Percentiles rank a stretch among this genome's conserved stretches.
Conservation (phyloP, 441 rosid genomes). For the Kokia cookei region DNA sequence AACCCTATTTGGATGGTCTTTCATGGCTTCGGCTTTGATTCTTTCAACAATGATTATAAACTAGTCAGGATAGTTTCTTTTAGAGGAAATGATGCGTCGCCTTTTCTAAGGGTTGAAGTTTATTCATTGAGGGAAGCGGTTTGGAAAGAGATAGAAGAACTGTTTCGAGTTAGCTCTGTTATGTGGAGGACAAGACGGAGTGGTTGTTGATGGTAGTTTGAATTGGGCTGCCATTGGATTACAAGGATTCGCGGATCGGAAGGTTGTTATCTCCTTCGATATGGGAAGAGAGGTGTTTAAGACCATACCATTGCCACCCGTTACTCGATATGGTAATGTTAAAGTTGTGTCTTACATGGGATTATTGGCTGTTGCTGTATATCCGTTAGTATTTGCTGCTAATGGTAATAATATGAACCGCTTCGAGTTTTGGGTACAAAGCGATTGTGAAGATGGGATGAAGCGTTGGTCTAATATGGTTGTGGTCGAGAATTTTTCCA, state of each 20-base stretch:
- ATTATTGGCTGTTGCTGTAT: constrained; percentile 23
- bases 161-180: constrained; percentile 8
- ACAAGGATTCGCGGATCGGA: background rate
- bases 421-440: constrained; percentile 22
- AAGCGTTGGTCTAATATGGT: constrained; percentile 7
- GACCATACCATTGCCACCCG: constrained; percentile 1
- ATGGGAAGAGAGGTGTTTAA: constrained; percentile 19
- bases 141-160: constrained; percentile 19
- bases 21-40: constrained; percentile 24
- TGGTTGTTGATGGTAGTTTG: constrained; percentile 13
- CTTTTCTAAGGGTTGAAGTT: constrained; percentile 18
- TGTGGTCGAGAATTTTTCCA: background rate
- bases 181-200: constrained; percentile 16
- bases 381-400: constrained; percentile 2
- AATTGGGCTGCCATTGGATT: constrained; percentile 21
- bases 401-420: background rate
- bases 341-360: constrained; percentile 16
- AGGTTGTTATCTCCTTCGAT: constrained; percentile 24
- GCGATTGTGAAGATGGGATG: background rate
- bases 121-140: constrained; percentile 17
- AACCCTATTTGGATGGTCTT: constrained; percentile 21
- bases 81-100: background rate
- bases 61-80: constrained; percentile 29
- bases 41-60: constrained; percentile 14
- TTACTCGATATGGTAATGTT: background rate